These are phyloP conservation scores for Starmerella scarabaei DNA, from an alignment of 805 yeast species.

Conservation along the genomic window DNA sequence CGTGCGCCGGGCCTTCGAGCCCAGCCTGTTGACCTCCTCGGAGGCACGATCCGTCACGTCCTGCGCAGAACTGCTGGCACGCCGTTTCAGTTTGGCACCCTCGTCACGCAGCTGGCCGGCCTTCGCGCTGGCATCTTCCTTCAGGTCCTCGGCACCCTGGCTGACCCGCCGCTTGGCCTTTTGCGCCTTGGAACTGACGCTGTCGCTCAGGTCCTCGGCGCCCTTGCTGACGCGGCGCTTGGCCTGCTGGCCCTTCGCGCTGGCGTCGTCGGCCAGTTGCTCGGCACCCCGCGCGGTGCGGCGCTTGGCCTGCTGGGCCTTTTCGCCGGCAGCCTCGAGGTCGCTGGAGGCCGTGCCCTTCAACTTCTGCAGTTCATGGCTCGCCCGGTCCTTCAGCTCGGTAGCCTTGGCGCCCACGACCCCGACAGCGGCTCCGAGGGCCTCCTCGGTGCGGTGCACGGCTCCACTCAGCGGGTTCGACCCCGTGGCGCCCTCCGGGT, in stretches of 20 bases:
- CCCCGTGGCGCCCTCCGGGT: background rate
- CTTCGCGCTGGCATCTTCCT: background rate
- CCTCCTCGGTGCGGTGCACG: background rate
- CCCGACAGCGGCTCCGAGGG: background rate
- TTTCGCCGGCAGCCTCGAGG: too few relatives aligned
- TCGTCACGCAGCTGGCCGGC: background rate
- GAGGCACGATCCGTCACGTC: background rate
- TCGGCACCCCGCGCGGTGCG: too few relatives aligned
- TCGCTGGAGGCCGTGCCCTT: too few relatives aligned
- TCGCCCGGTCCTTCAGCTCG: background rate
- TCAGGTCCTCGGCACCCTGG: background rate
- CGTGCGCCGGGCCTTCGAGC: too few relatives aligned
- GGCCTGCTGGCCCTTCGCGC: background rate
- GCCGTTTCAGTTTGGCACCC: too few relatives aligned
- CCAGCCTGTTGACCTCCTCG: background rate
- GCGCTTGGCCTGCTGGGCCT: too few relatives aligned
- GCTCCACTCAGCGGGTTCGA: constrained; percentile 1
- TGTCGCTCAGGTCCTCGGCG: background rate
- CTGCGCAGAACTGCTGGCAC: constrained; percentile 1
- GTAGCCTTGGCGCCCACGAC: background rate
- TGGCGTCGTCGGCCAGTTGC: background rate
- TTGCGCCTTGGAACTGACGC: background rate
- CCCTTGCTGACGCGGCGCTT: background rate
- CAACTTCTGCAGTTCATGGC: too few relatives aligned
- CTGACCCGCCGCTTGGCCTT: background rate